phyloP scores from a whole-genome alignment of 345 rosid species.

The Pugionium dolabratum region DNA sequence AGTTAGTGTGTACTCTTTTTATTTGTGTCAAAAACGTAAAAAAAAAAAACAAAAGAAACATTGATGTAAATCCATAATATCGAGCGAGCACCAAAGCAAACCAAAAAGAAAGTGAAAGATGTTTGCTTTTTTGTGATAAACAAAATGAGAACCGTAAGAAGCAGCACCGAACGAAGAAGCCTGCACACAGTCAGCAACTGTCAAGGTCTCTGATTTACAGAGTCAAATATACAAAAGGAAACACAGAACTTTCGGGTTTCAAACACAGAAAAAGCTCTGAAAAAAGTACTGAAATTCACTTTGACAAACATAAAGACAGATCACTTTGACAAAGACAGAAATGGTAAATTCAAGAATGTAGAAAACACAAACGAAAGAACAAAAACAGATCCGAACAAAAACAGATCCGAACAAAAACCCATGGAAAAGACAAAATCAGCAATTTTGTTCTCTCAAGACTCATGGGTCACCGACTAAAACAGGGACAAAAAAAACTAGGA shows the following conservation, averaged over 20 bases:
- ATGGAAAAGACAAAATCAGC: constrained; percentile 18
- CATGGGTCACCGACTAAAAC: constrained; percentile 37
- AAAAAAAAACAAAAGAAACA: no score
- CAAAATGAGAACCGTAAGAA: no score
- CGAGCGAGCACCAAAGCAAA: no score
- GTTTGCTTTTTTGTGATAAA: no score
- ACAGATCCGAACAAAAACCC: constrained; percentile 11
- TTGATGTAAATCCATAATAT: no score
- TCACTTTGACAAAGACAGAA: background rate
- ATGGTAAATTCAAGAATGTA: background rate
- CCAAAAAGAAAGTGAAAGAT: no score
- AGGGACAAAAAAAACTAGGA: background rate
- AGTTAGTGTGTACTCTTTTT: no score
- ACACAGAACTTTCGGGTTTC: background rate
- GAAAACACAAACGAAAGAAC: constrained; percentile 4
- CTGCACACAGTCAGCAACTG: no score
- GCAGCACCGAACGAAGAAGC: no score
- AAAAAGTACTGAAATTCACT: background rate
- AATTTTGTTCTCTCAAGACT: constrained; percentile 28
- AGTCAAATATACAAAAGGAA: constrained; percentile 22
- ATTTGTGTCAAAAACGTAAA: no score
- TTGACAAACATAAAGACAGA: background rate
- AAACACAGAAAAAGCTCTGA: constrained; percentile 9
- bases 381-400: constrained; percentile 13
- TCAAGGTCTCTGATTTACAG: background rate